Base-by-base conservation (phyloP, 768 basidiomycete species). In the Naganishia randhawae region DNA sequence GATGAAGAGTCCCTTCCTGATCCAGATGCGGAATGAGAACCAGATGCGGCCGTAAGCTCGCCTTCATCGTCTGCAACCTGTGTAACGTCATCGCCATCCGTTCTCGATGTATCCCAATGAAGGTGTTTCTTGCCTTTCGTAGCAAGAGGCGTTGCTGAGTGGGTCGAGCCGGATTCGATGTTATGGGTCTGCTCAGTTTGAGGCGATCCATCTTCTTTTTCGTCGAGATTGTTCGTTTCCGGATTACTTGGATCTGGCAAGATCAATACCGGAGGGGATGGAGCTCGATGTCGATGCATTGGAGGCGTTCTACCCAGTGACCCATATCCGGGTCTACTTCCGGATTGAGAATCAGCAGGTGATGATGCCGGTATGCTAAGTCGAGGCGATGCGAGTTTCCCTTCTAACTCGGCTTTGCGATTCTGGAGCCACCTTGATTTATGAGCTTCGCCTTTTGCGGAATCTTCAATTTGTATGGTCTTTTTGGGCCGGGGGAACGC, bases 261-360 rank as follows among this genome's bases (percentile, higher is more conserved):
- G 13, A 42, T 31, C n/a, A 67, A 32, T 9, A 35, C 17, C 14
- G 66, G 66, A 27, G 66, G 66, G 25, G 66, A 53, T 5, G 29
- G 10, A 27, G 63, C 16, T 32, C 63, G 22, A 8, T n/a, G 13
- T n/a, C 11, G 25, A 2, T 31, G 35, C 37, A 61, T 42, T 27
- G 66, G 53, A n/a, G 66, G 66, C 0, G 66, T 55, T 22, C 41
- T 31, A 9, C 66, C 66, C 66, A 67, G 45, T 17, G 66, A 67
- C 25, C 66, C 66, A 33, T 67, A 67, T 6, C 42, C 45, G 2
- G 29, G 19, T 32, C 11, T 22, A 7, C 54, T 35, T 1, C 31
- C 31, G 3, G 54, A 33, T 7, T 22, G 14, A 37, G 54, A 37
- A 32, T 32, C 16, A 6, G 33, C 33, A n/a, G 54, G 33, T 32